phyloP scores from a whole-genome alignment of 2,329 filamentous ascomycete genomes.

The Botrytis squamosa region DNA sequence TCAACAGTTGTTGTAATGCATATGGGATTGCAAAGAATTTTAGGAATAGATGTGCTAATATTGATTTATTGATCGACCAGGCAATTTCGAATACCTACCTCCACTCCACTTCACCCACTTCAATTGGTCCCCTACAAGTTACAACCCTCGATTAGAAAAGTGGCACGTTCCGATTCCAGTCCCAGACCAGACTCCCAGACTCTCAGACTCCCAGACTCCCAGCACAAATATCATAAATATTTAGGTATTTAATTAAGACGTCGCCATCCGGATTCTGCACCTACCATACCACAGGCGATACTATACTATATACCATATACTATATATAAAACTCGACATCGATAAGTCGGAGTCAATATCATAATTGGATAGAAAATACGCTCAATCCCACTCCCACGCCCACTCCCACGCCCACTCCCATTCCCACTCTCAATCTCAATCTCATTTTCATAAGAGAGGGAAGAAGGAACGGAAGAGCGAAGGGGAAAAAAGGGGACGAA shows the following conservation, averaged over 20 bases:
- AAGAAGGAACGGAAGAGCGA: neutral
- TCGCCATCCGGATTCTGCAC: conserved; percentile 1
- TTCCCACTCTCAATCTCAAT: neutral
- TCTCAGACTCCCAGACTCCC: neutral
- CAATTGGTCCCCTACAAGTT: neutral
- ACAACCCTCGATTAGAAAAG: conserved; percentile 13
- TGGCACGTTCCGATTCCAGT: conserved; percentile 6
- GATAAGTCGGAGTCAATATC: neutral
- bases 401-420: neutral
- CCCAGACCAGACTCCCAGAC: neutral
- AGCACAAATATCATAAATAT: neutral
- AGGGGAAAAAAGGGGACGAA: neutral
- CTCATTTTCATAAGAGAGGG: neutral
- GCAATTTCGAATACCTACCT: conserved; percentile 12
- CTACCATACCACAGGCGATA: neutral
- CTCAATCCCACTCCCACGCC: neutral
- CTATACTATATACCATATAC: neutral
- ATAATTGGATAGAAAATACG: neutral
- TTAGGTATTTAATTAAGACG: neutral
- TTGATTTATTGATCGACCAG: conserved; percentile 12
- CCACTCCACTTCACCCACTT: conserved; percentile 1
- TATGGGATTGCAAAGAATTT: neutral
- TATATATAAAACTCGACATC: neutral
- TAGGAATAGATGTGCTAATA: conserved; percentile 10
- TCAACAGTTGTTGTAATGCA: neutral